Percentiles rank a stretch among this genome's conserved stretches.
phyloP scores from a whole-genome alignment of 805 yeast species.

The Candida piceae region DNA sequence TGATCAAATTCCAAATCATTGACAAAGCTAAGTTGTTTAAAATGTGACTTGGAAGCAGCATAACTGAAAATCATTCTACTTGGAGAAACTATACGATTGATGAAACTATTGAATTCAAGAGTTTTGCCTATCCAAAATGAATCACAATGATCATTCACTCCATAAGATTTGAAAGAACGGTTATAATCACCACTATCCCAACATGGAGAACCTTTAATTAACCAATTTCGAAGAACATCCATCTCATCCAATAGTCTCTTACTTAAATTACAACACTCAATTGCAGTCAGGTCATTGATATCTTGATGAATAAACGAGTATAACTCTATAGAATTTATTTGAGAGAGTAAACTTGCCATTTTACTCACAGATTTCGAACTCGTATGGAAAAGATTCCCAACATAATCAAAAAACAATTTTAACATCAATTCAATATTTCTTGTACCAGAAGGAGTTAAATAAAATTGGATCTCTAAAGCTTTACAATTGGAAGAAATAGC shows the following conservation, averaged over 20 bases:
- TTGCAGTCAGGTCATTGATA: conserved; percentile 34
- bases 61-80: conserved; percentile 32
- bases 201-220: conserved; percentile 38
- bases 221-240: conserved; percentile 29
- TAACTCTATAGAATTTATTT: conserved; percentile 42
- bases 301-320: conserved; percentile 42
- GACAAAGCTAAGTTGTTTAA: too few relatives aligned
- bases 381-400: conserved; percentile 14
- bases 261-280: conserved; percentile 42
- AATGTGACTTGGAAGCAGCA: conserved; percentile 27
- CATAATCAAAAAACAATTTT: conserved; percentile 29
- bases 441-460: conserved; percentile 43
- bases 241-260: conserved; percentile 36
- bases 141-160: conserved; percentile 29
- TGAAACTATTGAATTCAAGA: conserved; percentile 28
- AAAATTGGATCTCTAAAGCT: conserved; percentile 43
- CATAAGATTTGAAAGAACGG: too few relatives aligned
- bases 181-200: conserved; percentile 17
- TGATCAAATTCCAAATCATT: too few relatives aligned
- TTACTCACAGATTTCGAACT: conserved; percentile 13
- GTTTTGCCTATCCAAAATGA: conserved; percentile 43
- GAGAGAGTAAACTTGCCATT: conserved; percentile 40
- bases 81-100: conserved; percentile 24
- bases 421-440: conserved; percentile 32
- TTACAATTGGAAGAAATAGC: conserved; percentile 14